These are phyloP conservation scores for Chaetomiaceae sp. DNA, from an alignment of 2,329 filamentous ascomycete genomes.

Conservation along the genomic window DNA sequence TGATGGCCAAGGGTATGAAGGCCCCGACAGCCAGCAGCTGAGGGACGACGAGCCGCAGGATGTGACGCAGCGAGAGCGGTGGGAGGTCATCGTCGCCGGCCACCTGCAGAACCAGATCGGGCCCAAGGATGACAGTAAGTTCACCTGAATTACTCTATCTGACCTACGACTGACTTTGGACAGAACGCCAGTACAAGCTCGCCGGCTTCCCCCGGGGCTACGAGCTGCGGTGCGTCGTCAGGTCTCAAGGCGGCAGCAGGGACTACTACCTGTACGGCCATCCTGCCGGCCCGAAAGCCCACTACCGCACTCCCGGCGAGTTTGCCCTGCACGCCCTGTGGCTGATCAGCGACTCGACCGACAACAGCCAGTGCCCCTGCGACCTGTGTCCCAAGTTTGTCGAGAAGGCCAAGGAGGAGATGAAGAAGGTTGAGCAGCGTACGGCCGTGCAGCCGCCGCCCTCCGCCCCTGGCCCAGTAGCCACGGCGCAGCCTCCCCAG, in stretches of 20 bases:
- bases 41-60: conserved; percentile 27
- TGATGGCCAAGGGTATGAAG: conserved; percentile 38
- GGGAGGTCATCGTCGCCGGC: conserved; percentile 27
- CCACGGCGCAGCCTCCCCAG: conserved; percentile 2
- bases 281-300: conserved; percentile 43
- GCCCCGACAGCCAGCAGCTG: conserved; percentile 21
- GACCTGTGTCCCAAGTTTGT: conserved; percentile 40
- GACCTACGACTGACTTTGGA: neutral
- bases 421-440: conserved; percentile 9
- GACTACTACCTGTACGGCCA: conserved; percentile 49
- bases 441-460: neutral
- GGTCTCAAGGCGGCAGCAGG: conserved; percentile 36
- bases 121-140: conserved; percentile 24
- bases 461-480: neutral
- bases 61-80: conserved; percentile 31
- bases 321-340: conserved; percentile 50
- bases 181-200: conserved; percentile 27
- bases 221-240: conserved; percentile 29
- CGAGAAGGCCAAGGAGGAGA: conserved; percentile 9
- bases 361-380: conserved; percentile 49
- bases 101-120: conserved; percentile 25
- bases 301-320: conserved; percentile 49
- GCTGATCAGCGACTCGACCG: conserved; percentile 45
- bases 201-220: conserved; percentile 26
- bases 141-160: neutral